Conservation (phyloP, 2,329 filamentous ascomycete genomes). For the Monosporascus sp. region DNA sequence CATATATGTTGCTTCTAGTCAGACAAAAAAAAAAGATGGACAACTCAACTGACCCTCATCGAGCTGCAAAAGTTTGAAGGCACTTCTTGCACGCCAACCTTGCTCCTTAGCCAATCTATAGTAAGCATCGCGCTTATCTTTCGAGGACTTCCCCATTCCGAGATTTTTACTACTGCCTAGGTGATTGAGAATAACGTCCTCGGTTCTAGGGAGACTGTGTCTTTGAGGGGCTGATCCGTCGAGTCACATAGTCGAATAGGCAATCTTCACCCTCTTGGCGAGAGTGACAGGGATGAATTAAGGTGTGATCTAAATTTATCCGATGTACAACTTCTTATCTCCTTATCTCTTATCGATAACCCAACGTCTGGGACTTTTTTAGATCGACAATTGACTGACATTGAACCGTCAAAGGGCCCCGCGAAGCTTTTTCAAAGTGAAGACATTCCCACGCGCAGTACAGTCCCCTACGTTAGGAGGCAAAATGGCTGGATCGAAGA, state of each 20-base stretch:
- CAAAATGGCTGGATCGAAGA: slow-evolving; percentile 17
- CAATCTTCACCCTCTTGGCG: not conserved
- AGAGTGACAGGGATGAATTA: slow-evolving; percentile 21
- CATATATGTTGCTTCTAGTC: not conserved
- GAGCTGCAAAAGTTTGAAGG: slow-evolving; percentile 94
- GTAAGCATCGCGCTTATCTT: slow-evolving; percentile 97
- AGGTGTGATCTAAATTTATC: slow-evolving; percentile 11
- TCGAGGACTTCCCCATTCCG: slow-evolving; percentile 93
- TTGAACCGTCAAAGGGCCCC: not conserved
- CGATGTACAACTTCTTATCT: too few species aligned
- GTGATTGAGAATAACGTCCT: not conserved
- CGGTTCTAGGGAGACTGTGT: not conserved
- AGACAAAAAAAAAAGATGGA: not conserved
- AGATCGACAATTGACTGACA: not conserved
- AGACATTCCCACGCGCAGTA: not conserved
- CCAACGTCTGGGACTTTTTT: not conserved
- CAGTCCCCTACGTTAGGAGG: not conserved
- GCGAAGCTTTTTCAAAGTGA: not conserved
- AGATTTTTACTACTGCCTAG: not conserved
- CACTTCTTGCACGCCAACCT: slow-evolving; percentile 93
- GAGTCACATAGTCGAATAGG: slow-evolving; percentile 2
- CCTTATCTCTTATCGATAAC: not conserved
- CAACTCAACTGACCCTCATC: slow-evolving; percentile 57
- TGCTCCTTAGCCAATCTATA: slow-evolving; percentile 98
- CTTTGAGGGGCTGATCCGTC: not conserved